Base-by-base conservation (phyloP, 1,284 basidiomycete genomes). In the Pseudozyma sp. region DNA sequence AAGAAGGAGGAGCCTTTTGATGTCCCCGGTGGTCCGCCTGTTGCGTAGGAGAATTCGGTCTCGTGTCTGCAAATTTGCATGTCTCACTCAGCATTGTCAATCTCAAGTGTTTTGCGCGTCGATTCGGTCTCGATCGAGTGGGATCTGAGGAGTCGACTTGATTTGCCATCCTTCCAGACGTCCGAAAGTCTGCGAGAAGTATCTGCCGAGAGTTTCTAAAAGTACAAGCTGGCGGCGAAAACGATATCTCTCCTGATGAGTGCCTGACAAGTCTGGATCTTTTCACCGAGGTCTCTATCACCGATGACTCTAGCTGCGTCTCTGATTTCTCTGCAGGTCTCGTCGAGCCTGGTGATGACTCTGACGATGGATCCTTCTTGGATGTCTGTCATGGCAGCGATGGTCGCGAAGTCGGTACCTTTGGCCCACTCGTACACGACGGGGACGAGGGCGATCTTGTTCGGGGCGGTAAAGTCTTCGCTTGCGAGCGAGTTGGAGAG, bases 391-490 rank as follows among this genome's bases (percentile, higher is more conserved):
- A 99, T 86, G 7, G 89, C 86, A 1, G 93, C 94, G 78, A 99
- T 97, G 81, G 98, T 91, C 77, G 94, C 90, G 85, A 99, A 99
- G 0, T 95, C 95, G 92, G 95, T 97, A 57, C 97, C 97, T 82
- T 92, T 92, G 0, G 97, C 95, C 97, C 97, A 99, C 85, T 98
- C 94, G 84, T 98, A 97, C 8, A 98, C 96, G 0, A 97, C 95
- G 81, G 97, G 93, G 11, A 94, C 90, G 30, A 99, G 87, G 2
- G 96, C 96, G 6, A 62, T 75, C 63, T 81, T 76, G 50, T 76
- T 58, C 2, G 64, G 52, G 3, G 47, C 57, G 7, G 69, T 51
- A 17, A 78, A 82, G 51, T 83, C 81, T 45, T 82, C 78, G 17
- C 61, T 51, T 3, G 91, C 92, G 24, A 86, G 74, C 45, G 83